Conservation (phyloP, 345 rosid species). For the Pugionium cornutum region DNA sequence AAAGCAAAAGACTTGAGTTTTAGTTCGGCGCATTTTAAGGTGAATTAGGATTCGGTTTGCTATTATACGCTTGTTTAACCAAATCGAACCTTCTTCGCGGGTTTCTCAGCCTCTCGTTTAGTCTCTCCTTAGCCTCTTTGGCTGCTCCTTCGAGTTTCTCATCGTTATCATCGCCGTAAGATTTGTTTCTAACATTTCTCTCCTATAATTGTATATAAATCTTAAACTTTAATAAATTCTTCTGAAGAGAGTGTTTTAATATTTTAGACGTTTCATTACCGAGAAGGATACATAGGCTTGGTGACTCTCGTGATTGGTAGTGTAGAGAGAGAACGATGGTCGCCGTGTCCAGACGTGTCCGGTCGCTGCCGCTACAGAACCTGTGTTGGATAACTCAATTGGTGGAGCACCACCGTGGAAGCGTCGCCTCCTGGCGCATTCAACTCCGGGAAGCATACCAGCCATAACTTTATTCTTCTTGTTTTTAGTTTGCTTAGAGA, state of each 20-base stretch:
- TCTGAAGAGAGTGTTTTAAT: no score
- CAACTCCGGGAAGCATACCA: slow-evolving; percentile 88
- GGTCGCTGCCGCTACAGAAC: slow-evolving; percentile 8
- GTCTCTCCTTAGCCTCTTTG: slow-evolving; percentile 80
- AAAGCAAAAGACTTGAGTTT: slow-evolving; percentile 1
- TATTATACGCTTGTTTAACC: slow-evolving; percentile 7
- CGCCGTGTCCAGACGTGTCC: slow-evolving; percentile 48
- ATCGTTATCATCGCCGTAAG: slow-evolving; percentile 39
- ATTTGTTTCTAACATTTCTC: slow-evolving; percentile 41
- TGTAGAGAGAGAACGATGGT: slow-evolving; percentile 59
- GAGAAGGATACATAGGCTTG: slow-evolving; percentile 37
- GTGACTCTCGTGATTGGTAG: slow-evolving; percentile 52
- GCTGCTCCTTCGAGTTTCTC: slow-evolving; percentile 66
- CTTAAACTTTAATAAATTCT: background rate
- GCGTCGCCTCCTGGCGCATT: slow-evolving; percentile 74
- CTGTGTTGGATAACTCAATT: slow-evolving; percentile 42
- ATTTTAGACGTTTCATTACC: background rate
- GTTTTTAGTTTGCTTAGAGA: slow-evolving; percentile 18
- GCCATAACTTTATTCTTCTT: slow-evolving; percentile 51
- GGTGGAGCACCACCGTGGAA: slow-evolving; percentile 55
- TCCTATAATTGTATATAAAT: slow-evolving; percentile 27
- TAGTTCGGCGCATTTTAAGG: slow-evolving; percentile 29
- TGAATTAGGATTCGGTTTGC: background rate
- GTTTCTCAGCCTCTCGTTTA: slow-evolving; percentile 61
- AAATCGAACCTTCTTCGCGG: slow-evolving; percentile 38